Evolutionary conservation across 352 stramenopile species (phyloP).

Genomic region (Stramenopiles sp.): DNA sequence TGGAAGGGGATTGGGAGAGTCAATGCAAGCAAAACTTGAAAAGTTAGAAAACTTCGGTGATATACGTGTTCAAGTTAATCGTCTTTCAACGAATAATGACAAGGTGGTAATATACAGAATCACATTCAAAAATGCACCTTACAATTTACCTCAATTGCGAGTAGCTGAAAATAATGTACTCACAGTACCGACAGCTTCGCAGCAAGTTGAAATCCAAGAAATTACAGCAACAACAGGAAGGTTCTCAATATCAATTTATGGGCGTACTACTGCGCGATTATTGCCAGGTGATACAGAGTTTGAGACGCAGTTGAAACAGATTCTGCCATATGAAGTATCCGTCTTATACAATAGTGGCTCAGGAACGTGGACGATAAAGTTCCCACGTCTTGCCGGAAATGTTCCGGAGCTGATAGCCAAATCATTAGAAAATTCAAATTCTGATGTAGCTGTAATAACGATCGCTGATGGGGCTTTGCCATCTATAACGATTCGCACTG

Average conservation of each 20-base stretch:
- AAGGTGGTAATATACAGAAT: not conserved
- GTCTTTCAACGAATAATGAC: not conserved
- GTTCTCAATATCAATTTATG: not conserved
- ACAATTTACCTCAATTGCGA: not conserved
- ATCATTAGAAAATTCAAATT: not conserved
- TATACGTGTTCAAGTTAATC: not conserved
- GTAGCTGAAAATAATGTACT: not conserved
- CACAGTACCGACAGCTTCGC: not conserved
- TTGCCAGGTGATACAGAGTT: not conserved
- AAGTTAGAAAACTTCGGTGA: not conserved
- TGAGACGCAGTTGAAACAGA: not conserved
- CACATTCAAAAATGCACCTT: not conserved
- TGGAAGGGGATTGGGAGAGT: not conserved
- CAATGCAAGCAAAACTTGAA: not conserved
- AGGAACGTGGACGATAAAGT: not conserved
- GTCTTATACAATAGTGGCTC: not conserved
- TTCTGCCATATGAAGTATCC: not conserved
- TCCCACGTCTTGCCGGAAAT: not conserved
- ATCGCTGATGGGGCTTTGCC: not conserved
- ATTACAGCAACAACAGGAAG: not conserved
- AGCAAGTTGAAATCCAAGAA: conserved; percentile 1
- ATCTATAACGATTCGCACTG: not conserved
- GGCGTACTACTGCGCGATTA: not conserved
- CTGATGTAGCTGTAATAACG: not conserved
- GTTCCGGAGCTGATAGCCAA: not conserved